phyloP scores from a whole-genome alignment of 805 yeast species.

The Teunomyces barrocoloradensis region DNA sequence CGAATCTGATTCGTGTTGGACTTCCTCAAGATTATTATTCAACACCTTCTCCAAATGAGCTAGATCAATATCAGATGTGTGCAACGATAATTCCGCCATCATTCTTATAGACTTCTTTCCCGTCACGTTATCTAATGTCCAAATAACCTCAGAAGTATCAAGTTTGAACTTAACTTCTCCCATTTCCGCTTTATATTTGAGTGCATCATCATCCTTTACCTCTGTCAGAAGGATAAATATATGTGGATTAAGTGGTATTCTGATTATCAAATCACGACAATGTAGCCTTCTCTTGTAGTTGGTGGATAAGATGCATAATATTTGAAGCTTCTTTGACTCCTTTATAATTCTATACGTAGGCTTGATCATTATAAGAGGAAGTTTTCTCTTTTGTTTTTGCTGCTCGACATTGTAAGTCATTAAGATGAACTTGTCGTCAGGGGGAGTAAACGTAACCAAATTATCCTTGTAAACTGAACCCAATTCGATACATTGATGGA shows the following conservation, averaged over 20 bases:
- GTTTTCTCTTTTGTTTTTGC: conserved; percentile 32
- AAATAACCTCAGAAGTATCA: conserved; percentile 64
- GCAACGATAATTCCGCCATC: conserved; percentile 51
- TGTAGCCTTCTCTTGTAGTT: conserved; percentile 35
- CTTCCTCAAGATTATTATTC: conserved; percentile 6
- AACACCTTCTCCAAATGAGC: conserved; percentile 11
- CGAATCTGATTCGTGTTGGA: conserved; percentile 2
- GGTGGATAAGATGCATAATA: conserved; percentile 33
- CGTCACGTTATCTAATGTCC: conserved; percentile 67
- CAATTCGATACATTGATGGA: conserved; percentile 71
- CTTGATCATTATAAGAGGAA: conserved; percentile 45
- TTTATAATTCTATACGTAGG: conserved; percentile 31
- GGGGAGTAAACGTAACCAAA: conserved; percentile 78
- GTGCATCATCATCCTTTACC: conserved; percentile 32
- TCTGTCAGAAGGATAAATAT: conserved; percentile 24
- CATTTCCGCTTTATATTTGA: conserved; percentile 66
- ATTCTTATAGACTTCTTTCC: conserved; percentile 57
- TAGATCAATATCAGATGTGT: conserved; percentile 12
- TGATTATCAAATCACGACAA: conserved; percentile 27
- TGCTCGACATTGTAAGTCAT: conserved; percentile 43
- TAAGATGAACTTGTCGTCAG: conserved; percentile 53
- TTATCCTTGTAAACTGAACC: conserved; percentile 65
- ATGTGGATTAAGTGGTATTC: conserved; percentile 34
- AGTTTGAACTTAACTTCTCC: conserved; percentile 74
- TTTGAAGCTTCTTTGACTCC: conserved; percentile 25